Conservation (phyloP, 441 rosid genomes). For the Monsonia emarginata region DNA sequence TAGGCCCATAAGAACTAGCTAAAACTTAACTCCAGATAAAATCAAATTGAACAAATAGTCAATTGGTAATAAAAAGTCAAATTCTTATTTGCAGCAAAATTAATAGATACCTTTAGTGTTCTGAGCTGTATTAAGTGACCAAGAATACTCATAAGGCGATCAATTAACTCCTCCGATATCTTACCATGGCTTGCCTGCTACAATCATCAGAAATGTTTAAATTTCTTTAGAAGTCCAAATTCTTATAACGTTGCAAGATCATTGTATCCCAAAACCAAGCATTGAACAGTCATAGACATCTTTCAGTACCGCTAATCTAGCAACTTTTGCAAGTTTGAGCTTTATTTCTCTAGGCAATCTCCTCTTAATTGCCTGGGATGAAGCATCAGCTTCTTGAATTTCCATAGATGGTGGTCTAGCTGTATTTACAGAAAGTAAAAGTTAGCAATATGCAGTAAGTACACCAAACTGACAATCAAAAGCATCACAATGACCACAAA, state of each 20-base stretch:
- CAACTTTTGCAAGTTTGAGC: conserved; percentile 84
- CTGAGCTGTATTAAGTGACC: conserved; percentile 93
- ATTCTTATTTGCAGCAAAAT: conserved; percentile 5
- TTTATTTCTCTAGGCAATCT: conserved; percentile 87
- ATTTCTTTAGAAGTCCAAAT: conserved; percentile 1
- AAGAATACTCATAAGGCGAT: conserved; percentile 81
- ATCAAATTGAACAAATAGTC: neutral
- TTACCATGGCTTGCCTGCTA: conserved; percentile 89
- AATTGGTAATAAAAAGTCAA: neutral
- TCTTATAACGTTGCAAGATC: too few relatives aligned
- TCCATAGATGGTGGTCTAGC: conserved; percentile 77
- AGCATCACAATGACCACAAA: conserved; percentile 10
- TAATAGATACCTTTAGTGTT: conserved; percentile 63
- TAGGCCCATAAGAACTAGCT: neutral
- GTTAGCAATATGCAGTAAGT: neutral
- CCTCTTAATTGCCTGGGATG: conserved; percentile 73
- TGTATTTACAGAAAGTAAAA: conserved; percentile 28
- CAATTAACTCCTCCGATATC: conserved; percentile 65
- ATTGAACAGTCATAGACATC: neutral
- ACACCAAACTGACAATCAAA: neutral
- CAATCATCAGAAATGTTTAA: conserved; percentile 18
- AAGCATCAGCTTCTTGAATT: conserved; percentile 66
- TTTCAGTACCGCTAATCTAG: conserved; percentile 72
- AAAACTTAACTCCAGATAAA: neutral
- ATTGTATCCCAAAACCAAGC: too few relatives aligned